phyloP scores from a whole-genome alignment of 129 eudicot genomes.

The carrot (Daucus carota) region DNA sequence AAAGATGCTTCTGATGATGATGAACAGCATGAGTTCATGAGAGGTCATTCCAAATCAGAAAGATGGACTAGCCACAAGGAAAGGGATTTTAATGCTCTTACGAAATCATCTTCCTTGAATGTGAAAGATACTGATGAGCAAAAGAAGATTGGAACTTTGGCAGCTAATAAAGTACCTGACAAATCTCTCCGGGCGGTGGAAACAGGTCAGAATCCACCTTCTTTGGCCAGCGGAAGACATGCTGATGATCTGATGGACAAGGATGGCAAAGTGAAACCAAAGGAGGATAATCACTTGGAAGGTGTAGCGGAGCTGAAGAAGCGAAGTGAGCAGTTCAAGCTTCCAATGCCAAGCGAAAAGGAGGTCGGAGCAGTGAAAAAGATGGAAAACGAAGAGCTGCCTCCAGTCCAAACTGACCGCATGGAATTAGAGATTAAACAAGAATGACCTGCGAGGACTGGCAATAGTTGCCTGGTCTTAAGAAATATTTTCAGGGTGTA shows the following conservation, averaged over 20 bases:
- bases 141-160: conserved; percentile 18
- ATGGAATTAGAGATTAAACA: conserved; percentile 54
- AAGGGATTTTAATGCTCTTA: conserved; percentile 31
- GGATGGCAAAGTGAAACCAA: conserved; percentile 34
- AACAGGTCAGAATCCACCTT: conserved; percentile 16
- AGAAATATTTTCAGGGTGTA: not conserved
- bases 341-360: conserved; percentile 89
- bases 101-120: conserved; percentile 42
- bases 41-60: conserved; percentile 84
- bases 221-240: conserved; percentile 26
- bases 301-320: conserved; percentile 83
- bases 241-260: conserved; percentile 19
- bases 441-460: conserved; percentile 78
- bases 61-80: conserved; percentile 94
- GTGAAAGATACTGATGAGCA: conserved; percentile 31
- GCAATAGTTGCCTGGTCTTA: conserved; percentile 19
- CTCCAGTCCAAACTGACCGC: conserved; percentile 45
- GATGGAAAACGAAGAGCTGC: conserved; percentile 62
- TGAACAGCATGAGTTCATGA: conserved; percentile 55
- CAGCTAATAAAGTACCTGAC: conserved; percentile 23
- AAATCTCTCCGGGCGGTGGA: conserved; percentile 41
- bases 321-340: conserved; percentile 92
- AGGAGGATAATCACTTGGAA: too few relatives aligned
- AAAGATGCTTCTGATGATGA: conserved; percentile 73
- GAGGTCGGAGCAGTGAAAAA: conserved; percentile 47